Percentiles rank a stretch among this genome's conserved stretches.
Conservation (phyloP, 2,329 filamentous ascomycete species). For the Alternaria alternata region DNA sequence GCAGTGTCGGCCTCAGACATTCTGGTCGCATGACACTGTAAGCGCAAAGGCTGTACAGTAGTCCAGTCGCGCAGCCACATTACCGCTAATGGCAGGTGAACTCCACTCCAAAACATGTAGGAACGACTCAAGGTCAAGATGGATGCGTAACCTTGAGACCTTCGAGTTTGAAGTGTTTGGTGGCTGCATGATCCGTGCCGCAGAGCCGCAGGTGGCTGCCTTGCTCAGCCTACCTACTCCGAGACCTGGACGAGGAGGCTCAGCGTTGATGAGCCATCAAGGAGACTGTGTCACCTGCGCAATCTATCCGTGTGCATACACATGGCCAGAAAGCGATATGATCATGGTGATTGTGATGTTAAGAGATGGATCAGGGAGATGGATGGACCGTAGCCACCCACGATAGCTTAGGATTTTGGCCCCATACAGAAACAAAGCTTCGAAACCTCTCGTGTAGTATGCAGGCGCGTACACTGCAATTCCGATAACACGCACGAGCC, state of each 20-base stretch:
- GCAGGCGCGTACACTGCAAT: too few relatives aligned
- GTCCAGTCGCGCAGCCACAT: not conserved
- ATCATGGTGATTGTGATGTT: too few relatives aligned
- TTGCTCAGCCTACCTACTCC: slow-evolving; percentile 1
- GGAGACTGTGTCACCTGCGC: too few relatives aligned
- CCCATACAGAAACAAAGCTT: not conserved
- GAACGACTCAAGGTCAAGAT: not conserved
- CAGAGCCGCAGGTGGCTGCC: slow-evolving; percentile 3
- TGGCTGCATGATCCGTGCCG: slow-evolving; percentile 5
- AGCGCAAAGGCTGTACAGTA: not conserved
- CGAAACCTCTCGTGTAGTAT: not conserved
- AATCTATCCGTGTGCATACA: too few relatives aligned
- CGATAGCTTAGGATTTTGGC: not conserved
- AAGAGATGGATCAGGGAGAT: too few relatives aligned
- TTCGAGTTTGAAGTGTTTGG: slow-evolving; percentile 3
- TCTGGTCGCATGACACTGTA: not conserved
- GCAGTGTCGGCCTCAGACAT: not conserved
- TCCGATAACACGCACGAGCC: too few relatives aligned
- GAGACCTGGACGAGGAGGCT: not conserved
- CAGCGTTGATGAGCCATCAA: not conserved
- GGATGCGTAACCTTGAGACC: not conserved
- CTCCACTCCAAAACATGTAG: not conserved
- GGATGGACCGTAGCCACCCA: too few relatives aligned
- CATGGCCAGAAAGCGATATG: too few relatives aligned
- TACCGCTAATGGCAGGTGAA: not conserved